A percentile compares a stretch with the other conserved stretches of the same genome.
These are phyloP conservation scores for Annona cherimola DNA, from an alignment of 164 flowering plant species.

Conservation along the genomic window DNA sequence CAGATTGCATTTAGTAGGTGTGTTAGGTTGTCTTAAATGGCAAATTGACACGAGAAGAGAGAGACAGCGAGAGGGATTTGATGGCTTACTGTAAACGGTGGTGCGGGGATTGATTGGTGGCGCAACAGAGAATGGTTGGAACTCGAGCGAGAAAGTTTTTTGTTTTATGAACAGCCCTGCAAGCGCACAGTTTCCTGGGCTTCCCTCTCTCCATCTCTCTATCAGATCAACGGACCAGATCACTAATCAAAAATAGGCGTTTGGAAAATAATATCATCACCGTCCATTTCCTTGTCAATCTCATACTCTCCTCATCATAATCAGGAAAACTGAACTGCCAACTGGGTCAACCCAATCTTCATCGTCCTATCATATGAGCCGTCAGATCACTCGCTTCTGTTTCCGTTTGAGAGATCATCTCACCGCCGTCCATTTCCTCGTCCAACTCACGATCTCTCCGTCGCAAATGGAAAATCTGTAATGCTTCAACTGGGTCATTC, in stretches of 20 bases:
- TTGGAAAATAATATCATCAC: neutral
- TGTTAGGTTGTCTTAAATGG: neutral
- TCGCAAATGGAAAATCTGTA: no score
- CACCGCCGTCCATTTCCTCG: no score
- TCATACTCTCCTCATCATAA: no score
- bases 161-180: neutral
- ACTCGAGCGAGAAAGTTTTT: constrained; percentile 28
- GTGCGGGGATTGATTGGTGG: constrained; percentile 21
- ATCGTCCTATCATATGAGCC: no score
- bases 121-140: constrained; percentile 38
- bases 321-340: no score
- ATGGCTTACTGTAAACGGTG: neutral
- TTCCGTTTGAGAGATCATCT: no score
- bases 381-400: no score
- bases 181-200: neutral
- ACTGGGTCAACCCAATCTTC: no score
- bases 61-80: neutral
- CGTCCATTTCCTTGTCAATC: no score
- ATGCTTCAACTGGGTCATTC: no score
- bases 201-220: neutral
- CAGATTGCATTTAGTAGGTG: neutral
- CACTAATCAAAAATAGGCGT: neutral
- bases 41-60: constrained; percentile 8
- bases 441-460: no score
- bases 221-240: neutral